A percentile compares a stretch with the other conserved stretches of the same genome.
These are phyloP conservation scores for Astragalus membranaceus DNA, from an alignment of 306 rosid genomes.

Conservation along the genomic window DNA sequence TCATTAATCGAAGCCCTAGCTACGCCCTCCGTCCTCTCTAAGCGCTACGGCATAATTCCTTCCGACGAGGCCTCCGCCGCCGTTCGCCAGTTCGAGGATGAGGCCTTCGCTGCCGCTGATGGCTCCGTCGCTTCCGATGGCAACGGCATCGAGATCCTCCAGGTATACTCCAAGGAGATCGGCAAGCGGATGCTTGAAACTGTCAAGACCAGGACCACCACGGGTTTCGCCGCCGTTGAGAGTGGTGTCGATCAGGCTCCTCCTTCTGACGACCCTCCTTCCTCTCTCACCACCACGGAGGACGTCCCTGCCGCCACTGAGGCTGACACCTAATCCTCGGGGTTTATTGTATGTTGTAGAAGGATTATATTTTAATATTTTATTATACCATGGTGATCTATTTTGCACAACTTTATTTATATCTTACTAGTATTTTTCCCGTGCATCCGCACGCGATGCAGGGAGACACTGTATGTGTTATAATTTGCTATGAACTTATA, in stretches of 20 bases:
- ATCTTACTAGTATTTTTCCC: no score
- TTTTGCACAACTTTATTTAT: not conserved
- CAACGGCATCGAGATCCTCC: slow-evolving; percentile 89
- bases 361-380: not conserved
- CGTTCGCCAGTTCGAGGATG: slow-evolving; percentile 64
- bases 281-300: not conserved
- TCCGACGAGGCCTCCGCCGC: slow-evolving; percentile 45
- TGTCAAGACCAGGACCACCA: slow-evolving; percentile 47
- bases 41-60: slow-evolving; percentile 75
- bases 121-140: slow-evolving; percentile 34
- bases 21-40: slow-evolving; percentile 78
- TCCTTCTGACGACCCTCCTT: no score
- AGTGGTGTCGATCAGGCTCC: slow-evolving; percentile 22
- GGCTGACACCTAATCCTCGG: no score
- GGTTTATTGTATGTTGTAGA: slow-evolving; percentile 10
- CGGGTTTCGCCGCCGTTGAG: slow-evolving; percentile 33
- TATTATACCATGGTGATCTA: not conserved
- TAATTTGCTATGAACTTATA: no score
- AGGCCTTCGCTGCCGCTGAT: slow-evolving; percentile 59
- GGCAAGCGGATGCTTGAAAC: slow-evolving; percentile 86
- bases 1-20: slow-evolving; percentile 76
- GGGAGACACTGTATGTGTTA: no score
- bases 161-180: slow-evolving; percentile 91
- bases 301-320: not conserved
- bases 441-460: no score